These are phyloP conservation scores for Microstegium vimineum DNA, from an alignment of 176 grass and related monocot genomes.

Conservation along the genomic window DNA sequence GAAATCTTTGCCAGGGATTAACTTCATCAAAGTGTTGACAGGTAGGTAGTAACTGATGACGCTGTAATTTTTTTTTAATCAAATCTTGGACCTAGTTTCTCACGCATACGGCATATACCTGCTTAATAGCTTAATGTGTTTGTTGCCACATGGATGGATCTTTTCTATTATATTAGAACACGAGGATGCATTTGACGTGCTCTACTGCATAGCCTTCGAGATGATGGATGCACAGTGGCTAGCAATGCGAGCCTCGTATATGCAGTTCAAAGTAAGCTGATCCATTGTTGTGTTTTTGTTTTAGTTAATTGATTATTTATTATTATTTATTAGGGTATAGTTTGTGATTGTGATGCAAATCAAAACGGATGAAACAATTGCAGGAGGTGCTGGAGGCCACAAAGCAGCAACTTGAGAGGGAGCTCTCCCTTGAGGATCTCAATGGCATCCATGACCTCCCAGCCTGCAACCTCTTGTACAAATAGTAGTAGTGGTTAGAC, in stretches of 20 bases:
- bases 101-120: neutral
- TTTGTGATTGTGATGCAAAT: neutral
- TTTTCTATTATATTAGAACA: conserved; percentile 50
- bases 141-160: neutral
- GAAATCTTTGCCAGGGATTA: conserved; percentile 66
- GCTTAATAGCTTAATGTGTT: too few relatives aligned
- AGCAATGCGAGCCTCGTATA: conserved; percentile 85
- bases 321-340: neutral
- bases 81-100: neutral
- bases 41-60: conserved; percentile 27
- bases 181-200: conserved; percentile 81
- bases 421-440: conserved; percentile 77
- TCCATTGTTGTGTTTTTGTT: neutral
- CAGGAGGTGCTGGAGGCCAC: conserved; percentile 84
- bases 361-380: neutral
- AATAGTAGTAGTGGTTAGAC: conserved; percentile 31
- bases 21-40: conserved; percentile 66
- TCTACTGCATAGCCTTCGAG: conserved; percentile 91
- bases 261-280: conserved; percentile 82
- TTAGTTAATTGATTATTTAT: neutral
- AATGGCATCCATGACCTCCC: conserved; percentile 72
- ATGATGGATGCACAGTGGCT: conserved; percentile 98
- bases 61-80: neutral
- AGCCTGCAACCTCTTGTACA: conserved; percentile 81
- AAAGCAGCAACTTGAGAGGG: conserved; percentile 80